These are phyloP conservation scores for Posidonia oceanica DNA, from an alignment of 116 monocot genomes.

Conservation along the genomic window DNA sequence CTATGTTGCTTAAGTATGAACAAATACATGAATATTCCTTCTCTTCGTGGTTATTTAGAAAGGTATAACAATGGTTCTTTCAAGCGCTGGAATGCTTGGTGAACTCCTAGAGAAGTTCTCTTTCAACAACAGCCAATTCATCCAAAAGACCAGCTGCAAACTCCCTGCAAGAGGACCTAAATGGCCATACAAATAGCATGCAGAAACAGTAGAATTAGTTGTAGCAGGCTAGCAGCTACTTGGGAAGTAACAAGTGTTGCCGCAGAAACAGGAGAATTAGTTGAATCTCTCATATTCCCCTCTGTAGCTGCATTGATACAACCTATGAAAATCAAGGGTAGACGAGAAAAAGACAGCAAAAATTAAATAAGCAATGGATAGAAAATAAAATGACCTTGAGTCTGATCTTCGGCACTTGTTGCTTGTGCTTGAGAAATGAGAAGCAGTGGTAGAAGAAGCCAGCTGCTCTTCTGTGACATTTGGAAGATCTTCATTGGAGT, in stretches of 20 bases:
- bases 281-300: background rate
- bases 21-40: too few species aligned
- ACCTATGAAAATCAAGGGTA: background rate
- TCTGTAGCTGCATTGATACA: background rate
- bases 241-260: background rate
- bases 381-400: conserved; percentile 16
- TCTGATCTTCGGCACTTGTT: conserved; percentile 13
- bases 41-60: too few species aligned
- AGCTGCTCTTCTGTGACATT: conserved; percentile 54
- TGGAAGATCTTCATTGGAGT: conserved; percentile 48
- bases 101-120: background rate
- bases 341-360: background rate
- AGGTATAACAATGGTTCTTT: too few species aligned
- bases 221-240: background rate
- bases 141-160: conserved; percentile 42
- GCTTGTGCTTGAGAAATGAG: conserved; percentile 18
- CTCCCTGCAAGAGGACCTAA: conserved; percentile 8
- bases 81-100: background rate
- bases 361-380: background rate
- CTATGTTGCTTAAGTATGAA: too few species aligned
- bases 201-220: background rate
- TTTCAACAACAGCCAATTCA: conserved; percentile 23
- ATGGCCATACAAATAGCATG: background rate
- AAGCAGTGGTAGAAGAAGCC: conserved; percentile 17
- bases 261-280: background rate